Conservation (phyloP, 1,139 yeast genomes). For the Taiozyma sp. region DNA sequence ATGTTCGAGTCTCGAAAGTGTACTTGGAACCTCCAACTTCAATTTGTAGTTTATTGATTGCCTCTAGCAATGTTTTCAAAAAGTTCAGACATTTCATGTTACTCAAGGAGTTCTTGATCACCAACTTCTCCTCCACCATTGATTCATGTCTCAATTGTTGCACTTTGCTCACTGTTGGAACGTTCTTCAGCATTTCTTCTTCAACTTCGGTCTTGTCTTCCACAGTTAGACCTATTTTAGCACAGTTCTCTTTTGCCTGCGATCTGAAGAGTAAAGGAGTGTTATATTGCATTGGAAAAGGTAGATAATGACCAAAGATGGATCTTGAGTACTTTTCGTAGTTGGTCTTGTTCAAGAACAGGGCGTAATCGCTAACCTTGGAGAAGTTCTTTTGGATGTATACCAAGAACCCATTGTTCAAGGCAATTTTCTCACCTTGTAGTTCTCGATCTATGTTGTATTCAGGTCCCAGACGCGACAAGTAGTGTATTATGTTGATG, state of each 20-base stretch:
- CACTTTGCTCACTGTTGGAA: slow-evolving; percentile 44
- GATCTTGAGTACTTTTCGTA: slow-evolving; percentile 65
- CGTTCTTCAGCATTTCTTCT: slow-evolving; percentile 29
- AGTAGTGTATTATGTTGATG: slow-evolving; percentile 39
- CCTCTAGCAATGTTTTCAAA: slow-evolving; percentile 32
- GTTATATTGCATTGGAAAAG: slow-evolving; percentile 85
- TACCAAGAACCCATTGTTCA: slow-evolving; percentile 33
- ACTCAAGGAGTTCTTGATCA: slow-evolving; percentile 45
- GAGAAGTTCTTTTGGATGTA: slow-evolving; percentile 38
- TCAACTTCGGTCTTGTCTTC: slow-evolving; percentile 25
- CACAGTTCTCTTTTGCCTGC: slow-evolving; percentile 45
- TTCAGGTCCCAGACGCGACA: slow-evolving; percentile 19
- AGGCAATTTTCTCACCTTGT: slow-evolving; percentile 20
- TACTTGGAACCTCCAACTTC: slow-evolving; percentile 15
- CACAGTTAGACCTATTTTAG: slow-evolving; percentile 24
- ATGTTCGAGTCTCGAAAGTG: slow-evolving; percentile 25
- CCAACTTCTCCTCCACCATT: slow-evolving; percentile 37
- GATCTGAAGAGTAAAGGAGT: slow-evolving; percentile 55
- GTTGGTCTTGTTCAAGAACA: slow-evolving; percentile 56
- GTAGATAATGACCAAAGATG: slow-evolving; percentile 50
- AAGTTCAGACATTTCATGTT: slow-evolving; percentile 47
- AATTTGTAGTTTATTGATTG: slow-evolving; percentile 24
- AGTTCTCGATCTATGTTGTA: slow-evolving; percentile 8
- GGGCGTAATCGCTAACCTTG: slow-evolving; percentile 54
- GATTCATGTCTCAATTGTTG: slow-evolving; percentile 46